Evolutionary conservation across 2,329 filamentous ascomycete species (phyloP), one percentile per base, ranked within the genome.

Genomic region (Botrytis fabae): DNA sequence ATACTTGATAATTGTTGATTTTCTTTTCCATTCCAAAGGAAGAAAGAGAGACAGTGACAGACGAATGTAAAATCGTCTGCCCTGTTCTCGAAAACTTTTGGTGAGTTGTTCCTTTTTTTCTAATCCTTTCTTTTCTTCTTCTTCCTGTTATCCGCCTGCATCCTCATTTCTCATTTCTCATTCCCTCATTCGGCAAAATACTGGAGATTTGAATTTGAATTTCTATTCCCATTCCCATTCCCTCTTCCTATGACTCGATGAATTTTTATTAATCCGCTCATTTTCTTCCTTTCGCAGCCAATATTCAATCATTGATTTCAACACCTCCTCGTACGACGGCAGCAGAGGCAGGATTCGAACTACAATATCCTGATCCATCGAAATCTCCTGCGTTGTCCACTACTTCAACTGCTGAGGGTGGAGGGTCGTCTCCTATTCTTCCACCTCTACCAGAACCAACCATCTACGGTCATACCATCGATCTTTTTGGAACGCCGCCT

Each of bases 341-440:
- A 80, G 87, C 88, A 87, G 88, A 86, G 87, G 88, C 89, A 85
- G 86, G 85, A 82, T 81, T 62, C 72, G 70, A 71, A 44, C 71
- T 68, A 44, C 62, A 73, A 75, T 46, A 71, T 71, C 57, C 73
- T n/a, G 70, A 74, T 70, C 73, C 83, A n/a, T 84, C 85, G 74
- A 82, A 80, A 72, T 91, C 89, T 70, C 89, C 89, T 73, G 85
- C 89, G 70, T 84, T 91, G 73, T 91, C 89, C 72, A 87, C 85
- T 74, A 85, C 87, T 63, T 91, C 89, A 59, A 91, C 89, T 59
- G 87, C 88, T 69, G 87, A 89, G 80, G 85, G 86, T 81, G 85
- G 84, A 77, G 86, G 85, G 73, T 87, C 85, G 66, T 90, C 89
- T 57, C 89, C 88, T 63, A 81, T 86, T 73, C 83, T 91, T 40